Conservation (phyloP, 2,329 filamentous ascomycete species). For the Orbilia quercus region DNA sequence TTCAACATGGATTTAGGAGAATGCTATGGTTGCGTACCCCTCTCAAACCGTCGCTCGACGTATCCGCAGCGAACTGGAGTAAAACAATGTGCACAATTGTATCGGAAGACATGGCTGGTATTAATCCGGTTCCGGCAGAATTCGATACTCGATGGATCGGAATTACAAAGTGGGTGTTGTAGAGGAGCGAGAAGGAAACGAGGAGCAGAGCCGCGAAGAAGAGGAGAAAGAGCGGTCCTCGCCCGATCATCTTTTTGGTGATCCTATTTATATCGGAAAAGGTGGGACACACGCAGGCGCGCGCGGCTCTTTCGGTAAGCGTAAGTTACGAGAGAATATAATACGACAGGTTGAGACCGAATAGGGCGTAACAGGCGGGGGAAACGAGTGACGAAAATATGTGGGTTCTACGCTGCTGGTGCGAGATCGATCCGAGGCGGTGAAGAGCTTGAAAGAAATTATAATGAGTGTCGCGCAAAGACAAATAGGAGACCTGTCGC, state of each 20-base stretch:
- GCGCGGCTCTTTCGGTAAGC: constrained; percentile 8
- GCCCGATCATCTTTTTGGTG: constrained; percentile 41
- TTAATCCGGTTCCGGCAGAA: background rate
- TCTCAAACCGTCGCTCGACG: constrained; percentile 26
- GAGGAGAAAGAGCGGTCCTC: constrained; percentile 50
- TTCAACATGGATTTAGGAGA: too few species aligned
- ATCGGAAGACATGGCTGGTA: constrained; percentile 15
- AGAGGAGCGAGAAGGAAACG: constrained; percentile 54
- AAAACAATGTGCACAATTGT: constrained; percentile 51
- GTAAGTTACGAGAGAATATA: background rate
- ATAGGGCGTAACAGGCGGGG: constrained; percentile 2
- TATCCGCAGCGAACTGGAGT: constrained; percentile 28
- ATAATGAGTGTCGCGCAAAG: constrained; percentile 9
- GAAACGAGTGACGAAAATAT: constrained; percentile 29
- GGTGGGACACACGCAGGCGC: constrained; percentile 23
- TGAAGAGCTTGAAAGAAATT: constrained; percentile 11
- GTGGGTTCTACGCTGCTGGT: background rate
- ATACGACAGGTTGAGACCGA: constrained; percentile 8
- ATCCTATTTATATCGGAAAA: constrained; percentile 5
- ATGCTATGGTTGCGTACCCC: constrained; percentile 9
- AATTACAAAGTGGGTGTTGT: constrained; percentile 35
- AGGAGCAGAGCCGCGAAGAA: constrained; percentile 52
- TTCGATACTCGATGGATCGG: constrained; percentile 8
- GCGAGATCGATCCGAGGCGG: constrained; percentile 16
- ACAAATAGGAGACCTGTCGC: constrained; percentile 31